Base-by-base conservation (phyloP, 805 yeast species). In the Candida schatavii region DNA sequence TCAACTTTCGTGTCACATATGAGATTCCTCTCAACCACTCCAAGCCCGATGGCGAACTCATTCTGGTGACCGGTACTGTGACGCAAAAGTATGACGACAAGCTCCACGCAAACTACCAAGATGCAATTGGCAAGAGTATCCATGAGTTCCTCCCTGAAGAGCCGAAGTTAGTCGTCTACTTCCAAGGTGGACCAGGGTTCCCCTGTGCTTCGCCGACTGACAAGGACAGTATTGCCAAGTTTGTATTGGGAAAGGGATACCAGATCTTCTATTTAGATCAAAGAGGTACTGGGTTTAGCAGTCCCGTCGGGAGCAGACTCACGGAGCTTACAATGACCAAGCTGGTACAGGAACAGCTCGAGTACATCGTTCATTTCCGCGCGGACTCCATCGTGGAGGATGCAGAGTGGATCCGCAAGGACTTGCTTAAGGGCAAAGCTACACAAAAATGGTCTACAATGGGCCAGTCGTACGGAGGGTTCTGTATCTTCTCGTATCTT, bases 401-500 rank as follows among this genome's bases (percentile, higher is more conserved):
- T 47, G 64, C 73, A 40, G 84, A 79, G 46, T 30, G 44, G 6
- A 70, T 79, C 25, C 57, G 83, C 35, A 46, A 48, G 22, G 47
- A 50, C 3, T 57, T 79, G 31, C 41, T 72, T 18, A 61, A 63
- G 1, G 49, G 50, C 11, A 23, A 23, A 23, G 11, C 27, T 7
- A 11, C 11, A 7, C 48, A 44, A 13, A 72, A 73, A 52, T 76
- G 81, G 81, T 66, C 79, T 13, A 45, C 79, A 14, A 51, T 74
- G 27, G 85, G 83, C 7, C 82, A 78, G 50, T 72, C 79, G 2
- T 76, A 67, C 49, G 81, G 83, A 19, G 83, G 83, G 0, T 78
- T 77, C 46, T 68, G 77, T 48, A 56, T 68, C 17, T 64, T 72
- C 47, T 73, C 78, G 3, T 78, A 78, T 50, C 53, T 75, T 15